These are phyloP conservation scores for Excoecaria cochinchinensis DNA, from an alignment of 345 rosid species.

Conservation along the genomic window DNA sequence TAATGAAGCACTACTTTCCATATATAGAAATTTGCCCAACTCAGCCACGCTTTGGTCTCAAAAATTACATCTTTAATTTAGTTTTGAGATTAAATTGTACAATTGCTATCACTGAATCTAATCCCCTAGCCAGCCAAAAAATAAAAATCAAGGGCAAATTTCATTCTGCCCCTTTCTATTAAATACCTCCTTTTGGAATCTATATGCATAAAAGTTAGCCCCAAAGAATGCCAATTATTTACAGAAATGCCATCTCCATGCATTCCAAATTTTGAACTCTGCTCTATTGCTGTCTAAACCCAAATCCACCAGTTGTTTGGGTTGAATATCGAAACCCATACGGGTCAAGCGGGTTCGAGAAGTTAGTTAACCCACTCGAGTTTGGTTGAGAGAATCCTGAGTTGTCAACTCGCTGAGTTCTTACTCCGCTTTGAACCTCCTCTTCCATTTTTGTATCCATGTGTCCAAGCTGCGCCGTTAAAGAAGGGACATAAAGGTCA, in stretches of 20 bases:
- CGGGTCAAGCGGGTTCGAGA: conserved; percentile 46
- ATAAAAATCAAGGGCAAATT: not conserved
- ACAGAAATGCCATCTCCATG: conserved; percentile 24
- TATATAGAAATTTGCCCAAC: not conserved
- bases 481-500: conserved; percentile 37
- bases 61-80: conserved; percentile 11
- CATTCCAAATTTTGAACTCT: not conserved
- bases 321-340: conserved; percentile 53
- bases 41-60: not conserved
- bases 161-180: not conserved
- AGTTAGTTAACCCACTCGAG: conserved; percentile 34
- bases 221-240: conserved; percentile 42
- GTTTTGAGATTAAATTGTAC: conserved; percentile 13
- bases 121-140: not conserved
- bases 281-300: conserved; percentile 42
- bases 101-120: conserved; percentile 2
- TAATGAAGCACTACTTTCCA: not conserved
- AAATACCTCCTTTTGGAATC: not conserved
- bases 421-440: conserved; percentile 69
- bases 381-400: conserved; percentile 26
- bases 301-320: conserved; percentile 45
- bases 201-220: conserved; percentile 23
- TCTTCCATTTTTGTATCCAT: conserved; percentile 40
- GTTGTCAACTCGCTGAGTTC: conserved; percentile 34
- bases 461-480: conserved; percentile 28